phyloP scores from a whole-genome alignment of 345 rosid species.

The Gossypium thurberi region DNA sequence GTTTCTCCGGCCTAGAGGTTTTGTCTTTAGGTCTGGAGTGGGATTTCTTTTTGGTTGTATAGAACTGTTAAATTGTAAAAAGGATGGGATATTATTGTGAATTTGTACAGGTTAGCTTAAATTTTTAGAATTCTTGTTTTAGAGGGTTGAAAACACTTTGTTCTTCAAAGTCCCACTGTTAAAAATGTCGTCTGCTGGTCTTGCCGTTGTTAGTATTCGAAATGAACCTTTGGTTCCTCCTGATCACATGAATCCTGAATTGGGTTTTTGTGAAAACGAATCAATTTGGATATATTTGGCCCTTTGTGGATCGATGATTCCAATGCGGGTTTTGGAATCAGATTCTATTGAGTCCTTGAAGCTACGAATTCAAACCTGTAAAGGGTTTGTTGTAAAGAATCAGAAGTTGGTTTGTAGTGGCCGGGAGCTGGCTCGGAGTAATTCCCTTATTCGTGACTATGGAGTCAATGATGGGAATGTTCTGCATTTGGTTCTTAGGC shows the following conservation, averaged over 20 bases:
- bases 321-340: slow-evolving; percentile 51
- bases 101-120: slow-evolving; percentile 10
- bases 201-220: slow-evolving; percentile 35
- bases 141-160: background rate
- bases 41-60: background rate
- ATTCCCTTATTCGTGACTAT: slow-evolving; percentile 63
- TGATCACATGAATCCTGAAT: slow-evolving; percentile 19
- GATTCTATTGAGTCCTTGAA: slow-evolving; percentile 70
- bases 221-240: slow-evolving; percentile 31
- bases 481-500: slow-evolving; percentile 69
- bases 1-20: background rate
- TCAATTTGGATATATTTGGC: slow-evolving; percentile 43
- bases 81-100: slow-evolving; percentile 12
- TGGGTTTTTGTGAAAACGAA: slow-evolving; percentile 27
- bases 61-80: background rate
- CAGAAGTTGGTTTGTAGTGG: slow-evolving; percentile 73
- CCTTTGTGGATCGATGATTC: slow-evolving; percentile 32
- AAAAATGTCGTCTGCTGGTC: slow-evolving; percentile 52
- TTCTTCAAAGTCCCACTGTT: background rate
- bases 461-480: slow-evolving; percentile 65
- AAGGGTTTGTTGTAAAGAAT: slow-evolving; percentile 63
- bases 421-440: slow-evolving; percentile 55
- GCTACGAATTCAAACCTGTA: slow-evolving; percentile 54
- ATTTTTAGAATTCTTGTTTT: background rate
- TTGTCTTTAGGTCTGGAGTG: background rate